Evolutionary conservation across 2,329 filamentous ascomycete species (phyloP).

Genomic region (Ceratocystis alfenasii): DNA sequence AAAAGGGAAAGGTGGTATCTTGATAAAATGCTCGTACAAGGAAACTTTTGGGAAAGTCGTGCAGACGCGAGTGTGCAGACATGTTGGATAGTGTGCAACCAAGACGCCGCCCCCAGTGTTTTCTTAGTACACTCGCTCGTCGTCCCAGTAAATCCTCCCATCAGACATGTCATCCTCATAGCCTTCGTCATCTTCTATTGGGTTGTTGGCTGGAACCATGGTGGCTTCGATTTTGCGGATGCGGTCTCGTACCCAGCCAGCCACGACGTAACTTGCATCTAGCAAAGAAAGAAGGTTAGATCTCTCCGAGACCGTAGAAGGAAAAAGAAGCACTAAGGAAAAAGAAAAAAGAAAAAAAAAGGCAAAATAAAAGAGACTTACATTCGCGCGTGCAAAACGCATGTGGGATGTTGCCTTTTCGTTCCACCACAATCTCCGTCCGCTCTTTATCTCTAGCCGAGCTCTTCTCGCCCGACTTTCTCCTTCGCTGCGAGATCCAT

Average conservation of each 20-base stretch:
- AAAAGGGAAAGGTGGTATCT: neutral
- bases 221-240: constrained; percentile 22
- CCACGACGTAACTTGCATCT: constrained; percentile 21
- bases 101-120: neutral
- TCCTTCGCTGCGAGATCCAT: constrained; percentile 34
- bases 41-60: neutral
- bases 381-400: constrained; percentile 43
- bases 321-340: too few relatives aligned
- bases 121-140: constrained; percentile 22
- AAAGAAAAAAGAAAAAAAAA: neutral
- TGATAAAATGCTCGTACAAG: neutral
- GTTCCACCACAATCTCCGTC: constrained; percentile 41
- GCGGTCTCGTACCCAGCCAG: constrained; percentile 21
- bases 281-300: neutral
- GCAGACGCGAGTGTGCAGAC: neutral
- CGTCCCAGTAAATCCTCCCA: constrained; percentile 22
- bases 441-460: constrained; percentile 28
- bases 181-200: constrained; percentile 17
- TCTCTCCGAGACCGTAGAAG: constrained; percentile 11
- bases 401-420: constrained; percentile 43
- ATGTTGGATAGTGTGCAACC: neutral
- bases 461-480: constrained; percentile 5
- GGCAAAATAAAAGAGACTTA: constrained; percentile 25
- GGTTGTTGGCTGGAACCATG: constrained; percentile 17
- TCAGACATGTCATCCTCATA: constrained; percentile 20